These are phyloP conservation scores for Scortechinia acanthostroma DNA, from an alignment of 2,329 filamentous ascomycete species.

Conservation along the genomic window DNA sequence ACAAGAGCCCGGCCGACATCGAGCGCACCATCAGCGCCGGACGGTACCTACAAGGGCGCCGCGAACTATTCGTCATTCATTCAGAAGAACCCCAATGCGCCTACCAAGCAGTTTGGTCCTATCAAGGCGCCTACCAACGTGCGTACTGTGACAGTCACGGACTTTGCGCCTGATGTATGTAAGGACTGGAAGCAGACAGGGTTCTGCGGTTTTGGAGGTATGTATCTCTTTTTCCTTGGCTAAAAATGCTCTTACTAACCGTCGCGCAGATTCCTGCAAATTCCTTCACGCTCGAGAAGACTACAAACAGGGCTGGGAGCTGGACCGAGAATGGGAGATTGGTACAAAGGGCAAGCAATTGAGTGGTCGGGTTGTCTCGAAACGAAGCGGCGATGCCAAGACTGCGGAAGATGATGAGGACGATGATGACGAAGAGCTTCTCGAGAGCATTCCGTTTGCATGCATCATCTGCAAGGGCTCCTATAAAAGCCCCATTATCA, in stretches of 20 bases:
- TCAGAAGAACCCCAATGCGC: constrained; percentile 72
- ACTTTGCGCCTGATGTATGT: constrained; percentile 88
- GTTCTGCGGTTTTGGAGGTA: constrained; percentile 35
- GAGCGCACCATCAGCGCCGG: constrained; percentile 26
- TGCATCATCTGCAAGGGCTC: constrained; percentile 78
- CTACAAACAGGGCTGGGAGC: constrained; percentile 87
- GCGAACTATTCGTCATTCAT: constrained; percentile 71
- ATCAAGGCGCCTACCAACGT: constrained; percentile 85
- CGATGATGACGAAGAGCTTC: constrained; percentile 58
- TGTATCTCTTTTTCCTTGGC: neutral
- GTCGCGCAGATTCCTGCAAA: constrained; percentile 75
- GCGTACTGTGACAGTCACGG: constrained; percentile 80
- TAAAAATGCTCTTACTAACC: constrained; percentile 13
- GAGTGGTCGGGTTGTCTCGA: constrained; percentile 52
- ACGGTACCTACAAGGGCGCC: constrained; percentile 72
- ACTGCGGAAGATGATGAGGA: constrained; percentile 35
- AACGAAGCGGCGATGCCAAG: constrained; percentile 26
- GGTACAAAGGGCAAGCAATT: constrained; percentile 66
- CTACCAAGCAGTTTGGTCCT: constrained; percentile 68
- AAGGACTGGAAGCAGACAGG: constrained; percentile 87
- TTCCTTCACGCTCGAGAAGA: constrained; percentile 72
- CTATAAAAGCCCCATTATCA: constrained; percentile 76
- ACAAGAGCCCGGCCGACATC: constrained; percentile 30
- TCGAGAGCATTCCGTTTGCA: constrained; percentile 81
- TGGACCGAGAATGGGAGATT: constrained; percentile 89